A percentile compares a stretch with the other conserved stretches of the same genome.
Evolutionary conservation across 169 alveolate genomes (phyloP).

Genomic region (Besnoitia besnoiti): DNA sequence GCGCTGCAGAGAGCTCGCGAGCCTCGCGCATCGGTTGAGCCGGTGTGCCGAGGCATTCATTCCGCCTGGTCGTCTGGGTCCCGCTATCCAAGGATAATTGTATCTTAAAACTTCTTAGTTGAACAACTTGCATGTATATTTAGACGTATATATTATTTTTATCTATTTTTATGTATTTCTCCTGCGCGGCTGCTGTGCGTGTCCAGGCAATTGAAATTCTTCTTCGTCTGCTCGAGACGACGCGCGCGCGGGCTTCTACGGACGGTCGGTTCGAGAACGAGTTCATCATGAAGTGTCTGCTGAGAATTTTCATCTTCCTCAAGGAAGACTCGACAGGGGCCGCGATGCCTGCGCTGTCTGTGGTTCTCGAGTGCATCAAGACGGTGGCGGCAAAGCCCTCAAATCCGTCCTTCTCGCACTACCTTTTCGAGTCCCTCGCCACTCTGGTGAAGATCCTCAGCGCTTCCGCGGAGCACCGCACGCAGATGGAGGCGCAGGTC

Average conservation of each 20-base stretch:
- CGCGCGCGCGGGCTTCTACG: neutral
- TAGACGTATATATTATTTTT: too few species aligned
- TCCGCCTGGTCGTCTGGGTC: too few species aligned
- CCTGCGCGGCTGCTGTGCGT: neutral
- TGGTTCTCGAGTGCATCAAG: conserved; percentile 48
- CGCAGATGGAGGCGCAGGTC: conserved; percentile 40
- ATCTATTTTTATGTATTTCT: neutral
- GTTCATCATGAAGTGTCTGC: conserved; percentile 17
- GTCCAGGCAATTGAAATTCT: conserved; percentile 24
- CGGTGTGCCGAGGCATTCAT: too few species aligned
- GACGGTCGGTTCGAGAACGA: conserved; percentile 20
- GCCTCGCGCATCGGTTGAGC: neutral
- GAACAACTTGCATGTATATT: too few species aligned
- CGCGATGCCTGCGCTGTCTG: conserved; percentile 26
- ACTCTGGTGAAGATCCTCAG: conserved; percentile 37
- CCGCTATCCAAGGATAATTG: too few species aligned
- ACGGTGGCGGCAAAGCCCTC: conserved; percentile 39
- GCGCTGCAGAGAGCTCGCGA: neutral
- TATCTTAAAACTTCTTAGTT: too few species aligned
- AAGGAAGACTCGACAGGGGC: neutral
- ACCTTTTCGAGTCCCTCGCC: conserved; percentile 55
- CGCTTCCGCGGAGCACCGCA: conserved; percentile 36
- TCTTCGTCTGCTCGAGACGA: conserved; percentile 6
- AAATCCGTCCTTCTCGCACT: conserved; percentile 52
- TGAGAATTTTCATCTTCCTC: neutral